phyloP scores from a whole-genome alignment of 495 filamentous ascomycete genomes.

The Penicillium nucicola region DNA sequence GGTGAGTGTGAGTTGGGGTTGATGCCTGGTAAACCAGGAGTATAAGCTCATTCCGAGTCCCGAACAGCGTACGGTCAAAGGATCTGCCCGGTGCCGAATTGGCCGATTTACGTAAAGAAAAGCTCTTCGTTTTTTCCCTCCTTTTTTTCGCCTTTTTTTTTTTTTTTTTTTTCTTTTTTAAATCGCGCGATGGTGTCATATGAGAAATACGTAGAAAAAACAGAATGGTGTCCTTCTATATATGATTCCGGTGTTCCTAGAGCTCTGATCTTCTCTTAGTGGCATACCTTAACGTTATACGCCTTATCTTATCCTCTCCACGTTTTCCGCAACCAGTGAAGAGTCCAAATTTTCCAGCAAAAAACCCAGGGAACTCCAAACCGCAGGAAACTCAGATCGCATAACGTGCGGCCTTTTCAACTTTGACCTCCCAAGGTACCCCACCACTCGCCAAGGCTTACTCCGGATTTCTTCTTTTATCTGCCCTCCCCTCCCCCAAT shows the following conservation, averaged over 20 bases:
- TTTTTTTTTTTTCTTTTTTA: too few species aligned
- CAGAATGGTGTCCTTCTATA: too few species aligned
- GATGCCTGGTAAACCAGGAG: too few species aligned
- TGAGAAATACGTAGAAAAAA: neutral
- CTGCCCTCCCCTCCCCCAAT: slow-evolving; percentile 4
- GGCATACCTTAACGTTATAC: neutral
- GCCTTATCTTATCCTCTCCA: slow-evolving; percentile 8
- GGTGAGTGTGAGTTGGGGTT: too few species aligned
- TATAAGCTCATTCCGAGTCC: slow-evolving; percentile 2
- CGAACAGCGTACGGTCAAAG: slow-evolving; percentile 14
- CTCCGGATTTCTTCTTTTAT: slow-evolving; percentile 25
- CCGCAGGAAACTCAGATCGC: too few species aligned
- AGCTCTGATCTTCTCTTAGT: too few species aligned
- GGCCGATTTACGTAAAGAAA: slow-evolving; percentile 37
- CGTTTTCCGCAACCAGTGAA: neutral
- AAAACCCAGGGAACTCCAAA: too few species aligned
- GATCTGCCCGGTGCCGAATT: slow-evolving; percentile 23
- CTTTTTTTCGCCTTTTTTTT: too few species aligned
- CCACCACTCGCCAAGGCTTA: slow-evolving; percentile 31
- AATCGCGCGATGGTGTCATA: slow-evolving; percentile 15
- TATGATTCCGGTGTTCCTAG: too few species aligned
- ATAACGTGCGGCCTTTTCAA: slow-evolving; percentile 25
- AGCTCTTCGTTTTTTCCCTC: neutral
- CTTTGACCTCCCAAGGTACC: slow-evolving; percentile 23
- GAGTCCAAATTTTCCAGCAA: neutral